These are phyloP conservation scores for Colletotrichum sp. DNA, from an alignment of 2,329 filamentous ascomycete genomes.

Conservation along the genomic window DNA sequence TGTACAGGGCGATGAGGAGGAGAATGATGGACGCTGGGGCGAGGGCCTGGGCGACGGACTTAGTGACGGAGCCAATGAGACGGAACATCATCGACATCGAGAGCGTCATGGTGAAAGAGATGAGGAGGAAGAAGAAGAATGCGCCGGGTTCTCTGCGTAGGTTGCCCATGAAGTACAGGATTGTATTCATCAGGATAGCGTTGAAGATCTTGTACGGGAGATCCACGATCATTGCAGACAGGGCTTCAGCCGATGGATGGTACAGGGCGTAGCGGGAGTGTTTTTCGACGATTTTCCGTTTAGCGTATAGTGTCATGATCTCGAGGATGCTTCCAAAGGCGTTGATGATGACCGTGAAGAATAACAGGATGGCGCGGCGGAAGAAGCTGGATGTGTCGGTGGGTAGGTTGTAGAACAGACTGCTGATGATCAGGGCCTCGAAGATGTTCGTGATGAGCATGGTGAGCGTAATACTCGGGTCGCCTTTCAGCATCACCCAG, in stretches of 20 bases:
- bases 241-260: slow-evolving; percentile 37
- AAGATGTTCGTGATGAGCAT: slow-evolving; percentile 48
- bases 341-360: slow-evolving; percentile 60
- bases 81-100: slow-evolving; percentile 73
- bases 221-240: slow-evolving; percentile 30
- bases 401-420: slow-evolving; percentile 53
- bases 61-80: slow-evolving; percentile 39
- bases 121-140: slow-evolving; percentile 71
- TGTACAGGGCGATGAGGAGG: slow-evolving; percentile 46
- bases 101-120: slow-evolving; percentile 63
- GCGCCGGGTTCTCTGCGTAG: slow-evolving; percentile 54
- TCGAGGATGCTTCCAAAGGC: slow-evolving; percentile 45
- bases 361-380: slow-evolving; percentile 51
- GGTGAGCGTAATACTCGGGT: slow-evolving; percentile 42
- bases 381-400: slow-evolving; percentile 49
- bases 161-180: slow-evolving; percentile 46
- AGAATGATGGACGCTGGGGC: slow-evolving; percentile 56
- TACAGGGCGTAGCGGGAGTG: slow-evolving; percentile 45
- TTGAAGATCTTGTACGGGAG: slow-evolving; percentile 37
- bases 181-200: slow-evolving; percentile 40
- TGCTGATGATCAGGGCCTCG: slow-evolving; percentile 56
- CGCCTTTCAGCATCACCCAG: slow-evolving; percentile 41
- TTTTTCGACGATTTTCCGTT: slow-evolving; percentile 42
- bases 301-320: slow-evolving; percentile 41
- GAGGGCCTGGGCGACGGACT: slow-evolving; percentile 57